A percentile compares a stretch with the other conserved stretches of the same genome.
These are phyloP conservation scores for Paragyromitra xinjiangensis DNA, from an alignment of 495 filamentous ascomycete genomes.

Conservation along the genomic window DNA sequence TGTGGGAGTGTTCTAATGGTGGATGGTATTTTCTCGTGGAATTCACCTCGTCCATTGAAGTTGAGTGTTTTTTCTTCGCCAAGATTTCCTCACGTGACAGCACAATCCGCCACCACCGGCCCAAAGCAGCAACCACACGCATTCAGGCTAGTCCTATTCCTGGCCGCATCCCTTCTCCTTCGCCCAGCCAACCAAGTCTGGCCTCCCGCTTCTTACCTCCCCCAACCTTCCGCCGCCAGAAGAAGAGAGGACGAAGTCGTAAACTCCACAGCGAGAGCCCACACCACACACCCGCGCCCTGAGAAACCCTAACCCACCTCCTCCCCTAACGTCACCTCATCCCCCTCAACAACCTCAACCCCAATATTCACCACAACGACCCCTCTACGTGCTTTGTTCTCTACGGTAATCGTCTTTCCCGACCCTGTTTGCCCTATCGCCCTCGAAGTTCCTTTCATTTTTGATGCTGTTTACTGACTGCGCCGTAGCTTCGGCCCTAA, in stretches of 20 bases:
- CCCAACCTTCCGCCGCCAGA: slow-evolving; percentile 53
- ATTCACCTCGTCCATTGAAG: not conserved
- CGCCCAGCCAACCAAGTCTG: slow-evolving; percentile 50
- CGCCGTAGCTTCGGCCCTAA: slow-evolving; percentile 47
- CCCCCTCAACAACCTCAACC: slow-evolving; percentile 43
- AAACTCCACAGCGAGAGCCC: slow-evolving; percentile 49
- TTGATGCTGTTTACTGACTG: slow-evolving; percentile 52
- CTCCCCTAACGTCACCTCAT: slow-evolving; percentile 54
- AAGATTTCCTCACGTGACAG: slow-evolving; percentile 45
- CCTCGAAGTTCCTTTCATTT: slow-evolving; percentile 49
- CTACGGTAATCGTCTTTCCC: slow-evolving; percentile 52
- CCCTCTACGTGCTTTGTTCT: slow-evolving; percentile 40
- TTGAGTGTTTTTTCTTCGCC: slow-evolving; percentile 46
- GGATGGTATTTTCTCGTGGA: not conserved
- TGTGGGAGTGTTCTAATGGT: not conserved
- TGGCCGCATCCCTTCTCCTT: slow-evolving; percentile 13
- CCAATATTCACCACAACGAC: slow-evolving; percentile 44
- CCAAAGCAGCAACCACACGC: slow-evolving; percentile 31
- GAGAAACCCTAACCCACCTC: slow-evolving; percentile 56
- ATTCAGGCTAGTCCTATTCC: slow-evolving; percentile 45
- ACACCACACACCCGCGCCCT: slow-evolving; percentile 52
- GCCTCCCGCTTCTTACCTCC: slow-evolving; percentile 28
- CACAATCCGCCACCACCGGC: slow-evolving; percentile 5
- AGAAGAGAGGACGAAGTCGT: slow-evolving; percentile 38
- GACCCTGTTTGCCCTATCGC: slow-evolving; percentile 55